Evolutionary conservation across 495 filamentous ascomycete genomes (phyloP).

Genomic region (Extremus antarcticus): DNA sequence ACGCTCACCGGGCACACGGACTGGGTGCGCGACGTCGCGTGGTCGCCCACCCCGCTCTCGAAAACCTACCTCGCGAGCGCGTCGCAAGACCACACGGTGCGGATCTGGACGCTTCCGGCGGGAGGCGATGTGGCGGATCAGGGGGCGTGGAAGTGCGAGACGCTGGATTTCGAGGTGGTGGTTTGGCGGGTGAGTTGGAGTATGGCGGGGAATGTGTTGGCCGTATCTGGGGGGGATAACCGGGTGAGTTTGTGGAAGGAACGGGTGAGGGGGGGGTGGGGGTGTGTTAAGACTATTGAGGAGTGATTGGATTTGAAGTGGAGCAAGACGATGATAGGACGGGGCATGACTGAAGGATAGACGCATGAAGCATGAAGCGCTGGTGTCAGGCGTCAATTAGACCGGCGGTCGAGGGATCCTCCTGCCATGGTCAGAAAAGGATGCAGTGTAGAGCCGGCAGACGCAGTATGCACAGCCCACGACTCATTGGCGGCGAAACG

Average conservation of each 20-base stretch:
- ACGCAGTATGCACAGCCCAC: too few species aligned
- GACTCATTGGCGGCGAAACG: too few species aligned
- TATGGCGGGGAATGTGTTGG: conserved; percentile 91
- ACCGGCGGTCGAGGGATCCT: too few species aligned
- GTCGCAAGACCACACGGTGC: conserved; percentile 90
- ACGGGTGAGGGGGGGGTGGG: conserved; percentile 71
- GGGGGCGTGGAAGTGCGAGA: conserved; percentile 60
- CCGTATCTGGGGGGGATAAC: conserved; percentile 89
- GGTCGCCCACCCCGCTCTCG: conserved; percentile 84
- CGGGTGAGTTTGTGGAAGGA: conserved; percentile 88
- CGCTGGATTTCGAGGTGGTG: conserved; percentile 73
- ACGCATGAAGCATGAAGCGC: too few species aligned
- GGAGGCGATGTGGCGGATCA: conserved; percentile 19
- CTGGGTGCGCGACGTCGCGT: conserved; percentile 97
- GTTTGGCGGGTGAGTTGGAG: conserved; percentile 98
- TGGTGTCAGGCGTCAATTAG: too few species aligned
- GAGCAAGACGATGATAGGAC: too few species aligned
- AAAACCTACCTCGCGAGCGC: conserved; percentile 94
- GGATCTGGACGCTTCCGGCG: conserved; percentile 76
- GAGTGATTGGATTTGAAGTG: too few species aligned
- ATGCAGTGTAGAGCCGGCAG: too few species aligned
- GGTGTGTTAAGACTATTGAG: conserved; percentile 91
- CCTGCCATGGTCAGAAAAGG: too few species aligned
- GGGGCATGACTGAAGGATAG: too few species aligned
- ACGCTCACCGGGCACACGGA: conserved; percentile 72